Percentiles rank a stretch among this genome's conserved stretches.
These are phyloP conservation scores for Chlorociboria aeruginascens DNA, from an alignment of 495 filamentous ascomycete genomes.

Conservation along the genomic window DNA sequence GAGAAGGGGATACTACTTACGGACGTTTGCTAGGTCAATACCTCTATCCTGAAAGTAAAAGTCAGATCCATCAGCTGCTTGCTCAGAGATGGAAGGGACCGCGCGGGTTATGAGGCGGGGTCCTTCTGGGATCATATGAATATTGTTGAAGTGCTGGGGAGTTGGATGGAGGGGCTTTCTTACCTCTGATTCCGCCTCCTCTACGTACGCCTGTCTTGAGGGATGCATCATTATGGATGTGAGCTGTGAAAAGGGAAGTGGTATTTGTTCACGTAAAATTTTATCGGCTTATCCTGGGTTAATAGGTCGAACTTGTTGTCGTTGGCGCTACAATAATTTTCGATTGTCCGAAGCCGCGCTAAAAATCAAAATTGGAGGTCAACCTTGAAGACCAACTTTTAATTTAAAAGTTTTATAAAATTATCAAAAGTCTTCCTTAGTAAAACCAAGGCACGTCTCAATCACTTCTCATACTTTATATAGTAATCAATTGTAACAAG, in stretches of 20 bases:
- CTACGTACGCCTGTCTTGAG: constrained; percentile 87
- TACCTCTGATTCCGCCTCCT: constrained; percentile 66
- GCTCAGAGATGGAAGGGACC: constrained; percentile 1
- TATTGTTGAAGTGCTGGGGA: constrained; percentile 15
- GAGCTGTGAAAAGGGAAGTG: neutral
- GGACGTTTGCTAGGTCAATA: constrained; percentile 69
- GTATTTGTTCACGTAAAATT: neutral
- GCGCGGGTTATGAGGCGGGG: neutral
- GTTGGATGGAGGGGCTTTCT: constrained; percentile 22
- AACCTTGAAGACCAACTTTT: too few relatives aligned
- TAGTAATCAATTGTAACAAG: too few relatives aligned
- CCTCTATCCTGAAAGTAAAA: constrained; percentile 45
- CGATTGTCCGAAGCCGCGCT: too few relatives aligned
- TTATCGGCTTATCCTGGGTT: neutral
- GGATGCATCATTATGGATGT: constrained; percentile 54
- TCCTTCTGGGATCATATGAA: constrained; percentile 21
- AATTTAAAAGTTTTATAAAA: too few relatives aligned
- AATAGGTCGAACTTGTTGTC: neutral
- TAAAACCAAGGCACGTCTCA: too few relatives aligned
- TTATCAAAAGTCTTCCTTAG: too few relatives aligned
- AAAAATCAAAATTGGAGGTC: too few relatives aligned
- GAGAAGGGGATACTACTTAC: constrained; percentile 40
- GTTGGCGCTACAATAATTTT: too few relatives aligned
- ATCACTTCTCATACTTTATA: too few relatives aligned
- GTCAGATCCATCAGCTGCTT: constrained; percentile 21